phyloP scores from a whole-genome alignment of 2,329 filamentous ascomycete genomes.

The Rachicladosporium sp. region DNA sequence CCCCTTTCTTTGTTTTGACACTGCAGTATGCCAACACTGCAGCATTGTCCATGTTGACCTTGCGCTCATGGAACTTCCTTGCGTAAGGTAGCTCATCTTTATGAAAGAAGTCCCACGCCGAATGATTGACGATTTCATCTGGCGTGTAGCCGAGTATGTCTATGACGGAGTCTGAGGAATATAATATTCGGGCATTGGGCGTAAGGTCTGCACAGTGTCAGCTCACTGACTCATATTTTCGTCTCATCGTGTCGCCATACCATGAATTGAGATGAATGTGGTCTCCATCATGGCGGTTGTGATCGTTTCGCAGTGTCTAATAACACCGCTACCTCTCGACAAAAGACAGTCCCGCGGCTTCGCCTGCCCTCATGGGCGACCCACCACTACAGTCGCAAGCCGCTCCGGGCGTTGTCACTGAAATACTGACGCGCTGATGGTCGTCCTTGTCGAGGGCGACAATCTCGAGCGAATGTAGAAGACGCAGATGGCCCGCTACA shows the following conservation, averaged over 20 bases:
- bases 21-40: constrained; percentile 72
- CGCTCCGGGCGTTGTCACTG: no score
- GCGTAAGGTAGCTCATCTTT: constrained; percentile 68
- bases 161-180: constrained; percentile 69
- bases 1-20: constrained; percentile 54
- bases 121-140: constrained; percentile 60
- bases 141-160: constrained; percentile 74
- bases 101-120: constrained; percentile 79
- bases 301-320: neutral
- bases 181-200: constrained; percentile 65
- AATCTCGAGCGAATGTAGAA: no score
- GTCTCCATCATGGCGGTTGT: constrained; percentile 17
- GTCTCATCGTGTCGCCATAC: constrained; percentile 36
- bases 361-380: no score
- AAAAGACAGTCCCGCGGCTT: no score
- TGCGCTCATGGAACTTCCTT: constrained; percentile 57
- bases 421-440: no score
- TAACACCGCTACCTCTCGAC: no score
- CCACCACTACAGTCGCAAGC: no score
- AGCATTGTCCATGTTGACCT: constrained; percentile 68
- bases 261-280: constrained; percentile 85
- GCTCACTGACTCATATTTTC: neutral
- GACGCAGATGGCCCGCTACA: no score
- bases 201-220: constrained; percentile 47
- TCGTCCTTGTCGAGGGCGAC: no score